Conservation (phyloP, 192 early-diverging fungal species). For the Anaeromyces robustus region DNA sequence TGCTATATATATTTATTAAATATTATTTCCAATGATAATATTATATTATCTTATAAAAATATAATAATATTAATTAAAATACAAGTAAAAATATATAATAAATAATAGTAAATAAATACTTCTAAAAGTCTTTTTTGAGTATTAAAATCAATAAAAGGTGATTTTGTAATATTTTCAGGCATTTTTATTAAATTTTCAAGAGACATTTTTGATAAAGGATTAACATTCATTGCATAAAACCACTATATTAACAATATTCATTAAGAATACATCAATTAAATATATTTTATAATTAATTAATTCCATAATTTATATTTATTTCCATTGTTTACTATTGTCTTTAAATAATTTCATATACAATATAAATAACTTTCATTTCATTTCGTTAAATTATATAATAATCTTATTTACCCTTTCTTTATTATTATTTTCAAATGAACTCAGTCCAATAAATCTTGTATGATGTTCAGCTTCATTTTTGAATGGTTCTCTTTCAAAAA, state of each 20-base stretch:
- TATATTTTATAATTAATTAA: too few species aligned
- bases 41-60: slow-evolving; percentile 9
- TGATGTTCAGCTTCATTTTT: slow-evolving; percentile 37
- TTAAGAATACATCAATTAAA: not conserved
- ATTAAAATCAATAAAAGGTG: slow-evolving; percentile 21
- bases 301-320: too few species aligned
- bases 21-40: slow-evolving; percentile 8
- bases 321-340: too few species aligned
- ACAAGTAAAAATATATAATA: slow-evolving; percentile 25
- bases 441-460: slow-evolving; percentile 76
- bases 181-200: slow-evolving; percentile 8
- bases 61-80: too few species aligned
- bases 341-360: too few species aligned
- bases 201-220: slow-evolving; percentile 34
- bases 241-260: slow-evolving; percentile 23
- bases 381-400: too few species aligned
- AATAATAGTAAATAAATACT: slow-evolving; percentile 2
- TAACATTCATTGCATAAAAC: slow-evolving; percentile 84
- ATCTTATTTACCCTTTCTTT: slow-evolving; percentile 40
- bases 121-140: slow-evolving; percentile 10
- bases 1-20: not conserved
- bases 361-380: too few species aligned
- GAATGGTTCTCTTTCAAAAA: slow-evolving; percentile 79
- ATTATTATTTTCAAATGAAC: slow-evolving; percentile 36
- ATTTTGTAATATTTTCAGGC: slow-evolving; percentile 37